Percentiles rank a stretch among this genome's conserved stretches.
Evolutionary conservation across 805 yeast species (phyloP).

Genomic region (Ogataea nakhonphanomensis): DNA sequence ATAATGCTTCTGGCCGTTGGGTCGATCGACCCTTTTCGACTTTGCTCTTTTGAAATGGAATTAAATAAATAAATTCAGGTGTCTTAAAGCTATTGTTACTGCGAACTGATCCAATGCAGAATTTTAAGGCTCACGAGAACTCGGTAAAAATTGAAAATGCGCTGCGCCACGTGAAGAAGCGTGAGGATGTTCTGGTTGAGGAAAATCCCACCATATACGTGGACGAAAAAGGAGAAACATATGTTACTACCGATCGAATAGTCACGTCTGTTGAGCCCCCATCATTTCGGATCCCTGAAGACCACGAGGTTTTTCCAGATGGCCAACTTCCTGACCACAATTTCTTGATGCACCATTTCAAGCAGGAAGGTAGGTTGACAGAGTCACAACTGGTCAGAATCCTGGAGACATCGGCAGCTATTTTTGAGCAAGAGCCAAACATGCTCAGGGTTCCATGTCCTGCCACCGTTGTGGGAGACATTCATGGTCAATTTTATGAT

Average conservation of each 20-base stretch:
- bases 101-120: conserved; percentile 4
- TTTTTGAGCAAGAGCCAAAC: conserved; percentile 71
- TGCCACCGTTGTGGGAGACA: conserved; percentile 91
- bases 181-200: conserved; percentile 23
- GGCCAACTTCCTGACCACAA: conserved; percentile 67
- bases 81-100: background rate
- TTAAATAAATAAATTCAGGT: background rate
- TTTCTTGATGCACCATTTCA: conserved; percentile 71
- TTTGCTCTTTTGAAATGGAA: background rate
- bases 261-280: conserved; percentile 62
- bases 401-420: conserved; percentile 56
- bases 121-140: conserved; percentile 36
- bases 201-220: conserved; percentile 42
- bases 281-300: conserved; percentile 58
- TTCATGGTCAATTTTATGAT: conserved; percentile 96
- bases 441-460: conserved; percentile 83
- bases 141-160: conserved; percentile 64
- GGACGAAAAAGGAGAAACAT: conserved; percentile 55
- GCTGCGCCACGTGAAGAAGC: conserved; percentile 52
- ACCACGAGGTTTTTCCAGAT: conserved; percentile 60
- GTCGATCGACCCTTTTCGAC: conserved; percentile 4
- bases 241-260: conserved; percentile 54
- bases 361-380: conserved; percentile 73
- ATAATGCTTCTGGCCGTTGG: background rate
- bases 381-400: conserved; percentile 69